Evolutionary conservation across 345 rosid genomes (phyloP).

Genomic region (Eucalyptus polyanthemos): DNA sequence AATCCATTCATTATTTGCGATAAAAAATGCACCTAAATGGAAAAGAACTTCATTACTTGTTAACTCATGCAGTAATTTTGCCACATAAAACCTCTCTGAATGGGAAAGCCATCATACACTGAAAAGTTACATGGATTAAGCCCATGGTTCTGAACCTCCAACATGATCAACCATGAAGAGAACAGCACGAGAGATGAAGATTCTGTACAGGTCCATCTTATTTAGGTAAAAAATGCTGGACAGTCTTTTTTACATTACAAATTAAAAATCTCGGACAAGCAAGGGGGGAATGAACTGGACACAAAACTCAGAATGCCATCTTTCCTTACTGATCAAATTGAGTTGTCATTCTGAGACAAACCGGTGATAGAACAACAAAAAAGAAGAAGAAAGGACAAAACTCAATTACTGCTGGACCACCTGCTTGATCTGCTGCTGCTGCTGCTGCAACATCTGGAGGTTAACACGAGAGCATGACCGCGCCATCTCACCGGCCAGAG

Average conservation of each 20-base stretch:
- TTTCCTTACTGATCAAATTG: background rate
- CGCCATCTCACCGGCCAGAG: slow-evolving; percentile 31
- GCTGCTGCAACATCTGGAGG: slow-evolving; percentile 7
- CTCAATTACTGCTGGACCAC: slow-evolving; percentile 6
- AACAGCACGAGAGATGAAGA: background rate
- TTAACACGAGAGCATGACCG: slow-evolving; percentile 42
- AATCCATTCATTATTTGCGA: background rate
- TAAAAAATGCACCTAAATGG: background rate
- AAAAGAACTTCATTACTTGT: background rate
- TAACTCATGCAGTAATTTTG: background rate
- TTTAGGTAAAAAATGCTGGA: background rate
- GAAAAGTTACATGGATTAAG: background rate
- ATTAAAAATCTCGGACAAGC: background rate
- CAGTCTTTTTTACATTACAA: background rate
- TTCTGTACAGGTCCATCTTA: background rate
- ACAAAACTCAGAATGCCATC: background rate
- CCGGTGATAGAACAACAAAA: background rate
- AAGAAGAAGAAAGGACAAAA: background rate
- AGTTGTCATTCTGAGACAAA: background rate
- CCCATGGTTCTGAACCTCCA: background rate
- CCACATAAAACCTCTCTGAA: background rate
- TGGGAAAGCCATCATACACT: background rate
- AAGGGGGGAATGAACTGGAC: background rate
- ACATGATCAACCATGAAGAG: background rate
- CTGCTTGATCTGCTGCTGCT: slow-evolving; percentile 3